A percentile compares a stretch with the other conserved stretches of the same genome.
Evolutionary conservation across 805 yeast genomes (phyloP).

Genomic region (Wickerhamomyces sydowiorum): DNA sequence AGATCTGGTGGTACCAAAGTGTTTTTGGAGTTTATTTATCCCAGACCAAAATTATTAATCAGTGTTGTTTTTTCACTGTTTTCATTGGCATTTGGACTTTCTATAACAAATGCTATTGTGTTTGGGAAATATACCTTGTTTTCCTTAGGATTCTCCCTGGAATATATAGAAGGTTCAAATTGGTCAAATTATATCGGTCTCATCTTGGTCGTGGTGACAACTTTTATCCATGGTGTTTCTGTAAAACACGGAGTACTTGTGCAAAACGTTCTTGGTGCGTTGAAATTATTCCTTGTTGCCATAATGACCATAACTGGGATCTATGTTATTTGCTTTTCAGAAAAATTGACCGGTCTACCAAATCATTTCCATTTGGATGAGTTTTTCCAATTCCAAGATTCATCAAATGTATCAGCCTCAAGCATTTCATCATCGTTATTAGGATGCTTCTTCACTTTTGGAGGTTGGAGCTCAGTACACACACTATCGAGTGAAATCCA

Average conservation of each 20-base stretch:
- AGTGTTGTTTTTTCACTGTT: conserved; percentile 45
- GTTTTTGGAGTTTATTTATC: conserved; percentile 62
- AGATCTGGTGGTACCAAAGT: conserved; percentile 74
- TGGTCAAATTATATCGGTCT: conserved; percentile 37
- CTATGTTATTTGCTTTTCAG: conserved; percentile 43
- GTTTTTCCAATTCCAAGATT: conserved; percentile 28
- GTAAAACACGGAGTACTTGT: conserved; percentile 52
- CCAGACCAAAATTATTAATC: conserved; percentile 50
- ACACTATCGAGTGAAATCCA: conserved; percentile 56
- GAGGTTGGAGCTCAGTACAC: conserved; percentile 62
- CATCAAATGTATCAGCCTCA: conserved; percentile 30
- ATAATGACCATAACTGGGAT: conserved; percentile 54
- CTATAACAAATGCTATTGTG: conserved; percentile 48
- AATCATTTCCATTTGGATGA: conserved; percentile 21
- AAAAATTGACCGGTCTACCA: conserved; percentile 39
- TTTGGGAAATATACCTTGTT: conserved; percentile 56
- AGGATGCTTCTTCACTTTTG: conserved; percentile 52
- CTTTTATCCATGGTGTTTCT: conserved; percentile 51
- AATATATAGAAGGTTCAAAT: conserved; percentile 23
- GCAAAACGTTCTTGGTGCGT: conserved; percentile 57
- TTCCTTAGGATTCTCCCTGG: conserved; percentile 35
- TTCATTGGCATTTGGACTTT: conserved; percentile 49
- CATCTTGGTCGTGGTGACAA: conserved; percentile 28
- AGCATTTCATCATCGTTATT: conserved; percentile 50
- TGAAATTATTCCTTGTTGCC: conserved; percentile 50